Evolutionary conservation across 192 early-diverging fungal genomes (phyloP).

Genomic region (Spizellomyces sp.): DNA sequence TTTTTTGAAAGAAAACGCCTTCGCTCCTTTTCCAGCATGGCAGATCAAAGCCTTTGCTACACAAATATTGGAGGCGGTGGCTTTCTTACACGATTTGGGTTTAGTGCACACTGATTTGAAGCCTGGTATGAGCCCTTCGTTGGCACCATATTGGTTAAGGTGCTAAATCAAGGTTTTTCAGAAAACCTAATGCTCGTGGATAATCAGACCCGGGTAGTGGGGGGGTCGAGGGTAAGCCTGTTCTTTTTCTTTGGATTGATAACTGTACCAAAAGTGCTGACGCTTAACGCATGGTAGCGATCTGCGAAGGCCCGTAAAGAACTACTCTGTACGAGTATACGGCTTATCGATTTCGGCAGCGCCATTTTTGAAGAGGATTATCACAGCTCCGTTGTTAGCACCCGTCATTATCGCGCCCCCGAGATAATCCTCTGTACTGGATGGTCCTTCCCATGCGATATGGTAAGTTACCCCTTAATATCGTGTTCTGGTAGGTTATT

Average conservation of each 20-base stretch:
- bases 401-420: constrained; percentile 95
- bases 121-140: constrained; percentile 50
- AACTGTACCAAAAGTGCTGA: background rate
- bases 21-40: constrained; percentile 80
- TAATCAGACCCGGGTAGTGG: constrained; percentile 10
- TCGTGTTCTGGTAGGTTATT: background rate
- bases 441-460: constrained; percentile 96
- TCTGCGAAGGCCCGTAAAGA: constrained; percentile 58
- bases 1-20: constrained; percentile 91
- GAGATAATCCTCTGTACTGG: constrained; percentile 94
- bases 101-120: constrained; percentile 98
- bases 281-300: background rate
- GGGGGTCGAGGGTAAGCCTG: background rate
- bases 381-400: constrained; percentile 89
- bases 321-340: constrained; percentile 73
- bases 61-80: constrained; percentile 86
- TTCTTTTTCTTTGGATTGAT: background rate
- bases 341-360: constrained; percentile 95
- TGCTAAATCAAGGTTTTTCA: background rate
- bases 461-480: constrained; percentile 40
- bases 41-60: constrained; percentile 85
- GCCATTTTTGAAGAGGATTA: constrained; percentile 93
- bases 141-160: too few relatives aligned
- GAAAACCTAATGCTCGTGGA: constrained; percentile 39
- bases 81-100: constrained; percentile 83